Evolutionary conservation across 2,329 filamentous ascomycete species (phyloP).

Genomic region (Mariannaea sp.): DNA sequence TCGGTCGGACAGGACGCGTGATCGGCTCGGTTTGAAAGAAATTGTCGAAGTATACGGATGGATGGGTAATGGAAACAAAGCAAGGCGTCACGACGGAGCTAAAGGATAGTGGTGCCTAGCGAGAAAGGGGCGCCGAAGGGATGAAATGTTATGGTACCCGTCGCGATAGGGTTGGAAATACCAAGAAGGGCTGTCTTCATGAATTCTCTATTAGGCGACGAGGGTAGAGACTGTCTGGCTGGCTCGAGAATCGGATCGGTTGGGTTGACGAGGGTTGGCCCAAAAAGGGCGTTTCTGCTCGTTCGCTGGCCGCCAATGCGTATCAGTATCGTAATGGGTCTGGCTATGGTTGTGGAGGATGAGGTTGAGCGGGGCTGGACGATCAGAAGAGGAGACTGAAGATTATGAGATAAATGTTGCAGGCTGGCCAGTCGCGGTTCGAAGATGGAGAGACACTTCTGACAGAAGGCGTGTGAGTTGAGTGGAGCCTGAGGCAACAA

Average conservation of each 20-base stretch:
- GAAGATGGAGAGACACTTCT: neutral
- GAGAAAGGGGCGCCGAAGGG: neutral
- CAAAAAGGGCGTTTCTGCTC: neutral
- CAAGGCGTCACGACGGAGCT: too few species aligned
- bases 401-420: neutral
- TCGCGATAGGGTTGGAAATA: neutral
- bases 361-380: conserved; percentile 6
- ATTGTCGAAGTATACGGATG: neutral
- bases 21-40: conserved; percentile 5
- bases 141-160: neutral
- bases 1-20: conserved; percentile 1
- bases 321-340: neutral
- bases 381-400: too few species aligned
- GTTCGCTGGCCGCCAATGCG: conserved; percentile 6
- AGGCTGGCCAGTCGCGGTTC: conserved; percentile 7
- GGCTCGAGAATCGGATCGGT: conserved; percentile 1
- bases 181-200: too few species aligned
- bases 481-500: conserved; percentile 16
- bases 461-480: neutral
- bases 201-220: too few species aligned
- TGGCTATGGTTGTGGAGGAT: conserved; percentile 7
- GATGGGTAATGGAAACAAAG: neutral
- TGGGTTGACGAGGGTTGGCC: neutral
- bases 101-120: neutral
- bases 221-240: conserved; percentile 3